Evolutionary conservation across 768 basidiomycete genomes (phyloP).

Genomic region (Hypholoma sublateritium): DNA sequence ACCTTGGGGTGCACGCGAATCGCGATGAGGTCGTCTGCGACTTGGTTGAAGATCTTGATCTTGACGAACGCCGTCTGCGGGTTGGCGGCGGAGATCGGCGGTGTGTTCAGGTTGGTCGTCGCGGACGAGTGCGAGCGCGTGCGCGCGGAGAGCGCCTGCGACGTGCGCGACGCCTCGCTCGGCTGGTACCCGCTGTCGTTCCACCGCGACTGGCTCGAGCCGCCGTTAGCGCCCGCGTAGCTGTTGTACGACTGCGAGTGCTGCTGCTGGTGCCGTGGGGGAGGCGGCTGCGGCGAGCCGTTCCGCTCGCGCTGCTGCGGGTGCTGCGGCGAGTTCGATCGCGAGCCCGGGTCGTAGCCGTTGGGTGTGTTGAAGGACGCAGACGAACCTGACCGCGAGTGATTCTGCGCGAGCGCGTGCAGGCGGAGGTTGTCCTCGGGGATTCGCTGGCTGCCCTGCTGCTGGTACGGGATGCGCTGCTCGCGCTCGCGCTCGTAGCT

Average conservation of each 20-base stretch:
- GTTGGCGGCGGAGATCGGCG: conserved; percentile 75
- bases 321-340: conserved; percentile 37
- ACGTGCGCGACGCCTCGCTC: conserved; percentile 48
- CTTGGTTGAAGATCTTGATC: conserved; percentile 96
- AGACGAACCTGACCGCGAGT: conserved; percentile 50
- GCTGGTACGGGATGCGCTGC: conserved; percentile 42
- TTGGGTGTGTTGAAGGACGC: conserved; percentile 40
- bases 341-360: conserved; percentile 39
- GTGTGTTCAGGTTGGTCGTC: conserved; percentile 55
- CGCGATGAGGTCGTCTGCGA: conserved; percentile 93
- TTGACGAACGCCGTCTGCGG: conserved; percentile 90
- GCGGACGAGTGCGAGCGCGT: conserved; percentile 61
- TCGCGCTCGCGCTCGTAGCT: conserved; percentile 33
- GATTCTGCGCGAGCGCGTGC: conserved; percentile 44
- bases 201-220: conserved; percentile 22
- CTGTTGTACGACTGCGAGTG: not conserved
- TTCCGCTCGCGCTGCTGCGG: conserved; percentile 29
- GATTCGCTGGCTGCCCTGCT: conserved; percentile 33
- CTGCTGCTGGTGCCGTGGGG: not conserved
- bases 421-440: conserved; percentile 42
- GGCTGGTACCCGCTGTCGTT: conserved; percentile 31
- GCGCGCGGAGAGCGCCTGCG: conserved; percentile 49
- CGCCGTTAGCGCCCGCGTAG: conserved; percentile 16
- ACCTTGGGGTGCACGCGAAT: conserved; percentile 95
- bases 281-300: conserved; percentile 27